Conservation (phyloP, 2,329 filamentous ascomycete species). For the Diaporthe destruens region DNA sequence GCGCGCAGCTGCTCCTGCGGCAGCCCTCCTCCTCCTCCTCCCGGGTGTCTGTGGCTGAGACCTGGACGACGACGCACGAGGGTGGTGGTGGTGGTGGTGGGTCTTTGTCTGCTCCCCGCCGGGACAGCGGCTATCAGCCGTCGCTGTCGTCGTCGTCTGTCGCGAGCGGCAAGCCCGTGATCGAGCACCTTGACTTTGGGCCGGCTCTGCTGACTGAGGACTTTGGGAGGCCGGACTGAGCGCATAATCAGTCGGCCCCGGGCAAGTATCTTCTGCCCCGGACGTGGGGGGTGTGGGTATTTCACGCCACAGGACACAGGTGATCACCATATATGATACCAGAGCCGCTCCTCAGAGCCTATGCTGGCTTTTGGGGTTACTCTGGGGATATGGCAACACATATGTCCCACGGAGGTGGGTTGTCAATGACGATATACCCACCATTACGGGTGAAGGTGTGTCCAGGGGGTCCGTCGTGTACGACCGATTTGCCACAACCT, state of each 20-base stretch:
- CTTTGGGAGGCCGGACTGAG: neutral
- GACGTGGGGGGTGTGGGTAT: neutral
- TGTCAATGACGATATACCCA: too few relatives aligned
- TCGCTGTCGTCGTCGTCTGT: constrained; percentile 12
- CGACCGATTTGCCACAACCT: neutral
- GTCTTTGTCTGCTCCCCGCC: too few relatives aligned
- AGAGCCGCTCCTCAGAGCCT: neutral
- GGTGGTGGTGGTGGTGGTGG: too few relatives aligned
- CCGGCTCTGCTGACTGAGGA: neutral
- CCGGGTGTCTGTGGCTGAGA: neutral
- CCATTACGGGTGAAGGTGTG: too few relatives aligned
- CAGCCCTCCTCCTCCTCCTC: too few relatives aligned
- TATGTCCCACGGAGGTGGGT: too few relatives aligned
- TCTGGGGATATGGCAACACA: too few relatives aligned
- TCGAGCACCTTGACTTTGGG: constrained; percentile 15
- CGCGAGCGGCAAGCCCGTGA: neutral
- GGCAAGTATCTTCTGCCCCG: neutral
- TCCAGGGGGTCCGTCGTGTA: too few relatives aligned
- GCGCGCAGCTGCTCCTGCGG: neutral
- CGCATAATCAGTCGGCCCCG: neutral
- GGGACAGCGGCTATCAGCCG: constrained; percentile 24
- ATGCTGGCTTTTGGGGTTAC: neutral
- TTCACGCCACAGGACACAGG: neutral
- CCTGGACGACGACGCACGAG: neutral
- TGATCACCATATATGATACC: neutral